Conservation (phyloP, 345 rosid species). For the Gossypium turneri region DNA sequence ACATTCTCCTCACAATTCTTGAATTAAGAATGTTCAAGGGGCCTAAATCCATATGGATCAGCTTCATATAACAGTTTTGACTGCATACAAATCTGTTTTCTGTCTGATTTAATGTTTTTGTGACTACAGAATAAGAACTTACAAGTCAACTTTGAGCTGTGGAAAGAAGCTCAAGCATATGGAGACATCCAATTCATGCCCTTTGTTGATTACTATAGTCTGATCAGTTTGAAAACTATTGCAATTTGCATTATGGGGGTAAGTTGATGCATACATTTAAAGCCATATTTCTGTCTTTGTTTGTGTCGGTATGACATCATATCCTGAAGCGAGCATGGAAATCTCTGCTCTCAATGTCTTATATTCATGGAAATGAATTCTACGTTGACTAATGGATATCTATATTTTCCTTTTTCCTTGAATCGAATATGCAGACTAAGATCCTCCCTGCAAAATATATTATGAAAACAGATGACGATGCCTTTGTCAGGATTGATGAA, state of each 20-base stretch:
- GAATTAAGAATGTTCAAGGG: background rate
- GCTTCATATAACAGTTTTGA: background rate
- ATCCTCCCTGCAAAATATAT: conserved; percentile 73
- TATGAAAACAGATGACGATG: conserved; percentile 97
- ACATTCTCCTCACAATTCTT: background rate
- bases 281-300: background rate
- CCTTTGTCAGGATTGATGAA: conserved; percentile 82
- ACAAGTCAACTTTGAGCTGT: conserved; percentile 70
- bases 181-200: conserved; percentile 91
- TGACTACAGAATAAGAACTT: conserved; percentile 57
- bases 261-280: conserved; percentile 15
- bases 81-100: background rate
- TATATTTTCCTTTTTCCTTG: background rate
- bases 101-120: conserved; percentile 13
- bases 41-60: background rate
- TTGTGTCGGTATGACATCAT: background rate
- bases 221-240: conserved; percentile 75
- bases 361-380: background rate
- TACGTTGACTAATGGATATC: background rate
- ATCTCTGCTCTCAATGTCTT: background rate
- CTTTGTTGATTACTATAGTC: conserved; percentile 81
- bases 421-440: conserved; percentile 53
- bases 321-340: background rate
- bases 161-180: conserved; percentile 86
- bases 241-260: conserved; percentile 90